Evolutionary conservation across 2,329 filamentous ascomycete species (phyloP).

Genomic region (Fragosphaeria purpurea): DNA sequence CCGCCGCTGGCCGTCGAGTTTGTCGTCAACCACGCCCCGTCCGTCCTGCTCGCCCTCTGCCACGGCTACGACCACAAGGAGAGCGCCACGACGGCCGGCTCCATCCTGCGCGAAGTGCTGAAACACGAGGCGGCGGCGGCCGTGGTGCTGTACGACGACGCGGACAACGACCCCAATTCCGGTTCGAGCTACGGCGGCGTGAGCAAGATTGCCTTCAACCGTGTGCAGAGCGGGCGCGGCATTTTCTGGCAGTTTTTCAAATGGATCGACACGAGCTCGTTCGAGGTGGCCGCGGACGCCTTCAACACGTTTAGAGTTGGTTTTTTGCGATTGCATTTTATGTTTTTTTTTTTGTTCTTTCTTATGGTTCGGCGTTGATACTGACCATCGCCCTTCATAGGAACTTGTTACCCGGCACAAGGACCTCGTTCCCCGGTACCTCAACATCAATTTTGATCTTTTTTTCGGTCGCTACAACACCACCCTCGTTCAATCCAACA

Average conservation of each 20-base stretch:
- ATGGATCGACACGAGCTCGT: constrained; percentile 94
- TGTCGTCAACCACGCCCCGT: constrained; percentile 75
- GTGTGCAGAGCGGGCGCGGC: constrained; percentile 66
- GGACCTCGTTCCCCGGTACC: constrained; percentile 75
- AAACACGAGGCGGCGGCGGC: constrained; percentile 88
- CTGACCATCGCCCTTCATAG: constrained; percentile 32
- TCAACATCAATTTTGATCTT: constrained; percentile 79
- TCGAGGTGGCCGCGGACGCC: constrained; percentile 93
- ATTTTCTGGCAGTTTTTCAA: constrained; percentile 96
- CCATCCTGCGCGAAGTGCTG: constrained; percentile 74
- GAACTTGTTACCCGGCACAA: constrained; percentile 94
- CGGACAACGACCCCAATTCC: constrained; percentile 39
- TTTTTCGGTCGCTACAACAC: constrained; percentile 92
- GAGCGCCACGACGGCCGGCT: constrained; percentile 83
- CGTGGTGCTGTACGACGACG: constrained; percentile 87
- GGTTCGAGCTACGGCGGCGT: constrained; percentile 68
- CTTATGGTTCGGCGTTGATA: background rate
- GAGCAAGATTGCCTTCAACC: constrained; percentile 64
- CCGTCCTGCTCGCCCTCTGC: constrained; percentile 80
- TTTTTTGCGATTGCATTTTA: background rate
- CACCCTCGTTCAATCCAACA: constrained; percentile 79
- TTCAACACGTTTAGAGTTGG: constrained; percentile 92
- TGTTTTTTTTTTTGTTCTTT: background rate
- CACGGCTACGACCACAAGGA: constrained; percentile 83
- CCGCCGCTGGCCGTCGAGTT: constrained; percentile 83